Percentiles rank a stretch among this genome's conserved stretches.
phyloP scores from a whole-genome alignment of 2,329 filamentous ascomycete species.

The Cladobotryum protrusum region DNA sequence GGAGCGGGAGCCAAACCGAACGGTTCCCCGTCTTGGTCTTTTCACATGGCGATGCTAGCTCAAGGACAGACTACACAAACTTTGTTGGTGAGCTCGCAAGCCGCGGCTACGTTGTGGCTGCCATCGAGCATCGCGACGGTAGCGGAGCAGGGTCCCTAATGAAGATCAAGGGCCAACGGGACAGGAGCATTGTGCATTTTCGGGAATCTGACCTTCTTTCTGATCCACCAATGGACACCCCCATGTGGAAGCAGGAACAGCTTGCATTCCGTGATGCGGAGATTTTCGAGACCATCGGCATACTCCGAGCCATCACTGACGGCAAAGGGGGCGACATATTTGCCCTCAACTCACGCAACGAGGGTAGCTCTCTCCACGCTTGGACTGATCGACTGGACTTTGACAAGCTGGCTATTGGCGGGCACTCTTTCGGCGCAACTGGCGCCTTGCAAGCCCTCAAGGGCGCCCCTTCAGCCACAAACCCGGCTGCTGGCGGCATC shows the following conservation, averaged over 20 bases:
- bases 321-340: conserved; percentile 31
- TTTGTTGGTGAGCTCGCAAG: conserved; percentile 45
- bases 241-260: conserved; percentile 38
- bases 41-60: conserved; percentile 46
- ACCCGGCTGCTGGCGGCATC: conserved; percentile 48
- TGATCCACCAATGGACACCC: conserved; percentile 27
- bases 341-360: conserved; percentile 38
- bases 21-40: conserved; percentile 43
- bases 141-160: conserved; percentile 42
- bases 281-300: conserved; percentile 38
- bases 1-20: conserved; percentile 3
- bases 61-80: conserved; percentile 46
- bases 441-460: conserved; percentile 56
- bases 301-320: conserved; percentile 35
- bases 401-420: conserved; percentile 49
- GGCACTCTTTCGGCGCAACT: conserved; percentile 62
- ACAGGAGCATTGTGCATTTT: conserved; percentile 30
- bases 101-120: conserved; percentile 43
- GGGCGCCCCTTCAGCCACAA: conserved; percentile 29
- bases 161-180: conserved; percentile 22
- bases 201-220: conserved; percentile 27
- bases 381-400: conserved; percentile 51
- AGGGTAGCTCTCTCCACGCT: conserved; percentile 38
- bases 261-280: conserved; percentile 46
- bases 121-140: conserved; percentile 47